These are phyloP conservation scores for Nakazawaea ishiwadae DNA, from an alignment of 805 yeast genomes.

Conservation along the genomic window DNA sequence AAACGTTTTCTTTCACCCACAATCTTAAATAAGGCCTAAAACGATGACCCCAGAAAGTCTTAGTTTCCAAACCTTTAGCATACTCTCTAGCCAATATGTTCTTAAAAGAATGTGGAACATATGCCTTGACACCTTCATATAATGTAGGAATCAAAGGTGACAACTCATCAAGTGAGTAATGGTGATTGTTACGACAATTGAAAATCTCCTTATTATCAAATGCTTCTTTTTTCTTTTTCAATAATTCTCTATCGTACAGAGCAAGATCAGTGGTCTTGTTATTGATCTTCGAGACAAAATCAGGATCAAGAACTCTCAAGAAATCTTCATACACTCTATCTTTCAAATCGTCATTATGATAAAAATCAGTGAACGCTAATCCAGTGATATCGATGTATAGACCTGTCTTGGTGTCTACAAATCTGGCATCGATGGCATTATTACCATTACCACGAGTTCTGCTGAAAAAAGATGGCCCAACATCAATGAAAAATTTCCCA, in stretches of 20 bases:
- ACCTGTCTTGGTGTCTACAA: constrained; percentile 62
- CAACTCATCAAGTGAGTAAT: constrained; percentile 37
- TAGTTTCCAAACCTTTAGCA: constrained; percentile 27
- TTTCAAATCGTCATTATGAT: constrained; percentile 17
- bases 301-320: constrained; percentile 16
- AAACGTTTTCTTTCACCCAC: constrained; percentile 41
- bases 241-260: constrained; percentile 16
- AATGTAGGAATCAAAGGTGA: constrained; percentile 44
- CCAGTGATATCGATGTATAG: constrained; percentile 66
- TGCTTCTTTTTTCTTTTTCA: constrained; percentile 17
- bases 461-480: constrained; percentile 44
- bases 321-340: constrained; percentile 9
- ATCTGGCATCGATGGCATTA: constrained; percentile 62
- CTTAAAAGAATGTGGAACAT: constrained; percentile 43
- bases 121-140: constrained; percentile 52
- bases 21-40: constrained; percentile 48
- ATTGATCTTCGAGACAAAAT: constrained; percentile 13
- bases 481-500: constrained; percentile 49
- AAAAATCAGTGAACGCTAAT: constrained; percentile 35
- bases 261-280: constrained; percentile 15
- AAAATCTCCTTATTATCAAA: constrained; percentile 25
- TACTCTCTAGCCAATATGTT: constrained; percentile 47
- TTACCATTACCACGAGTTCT: constrained; percentile 46
- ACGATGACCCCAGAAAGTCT: constrained; percentile 34
- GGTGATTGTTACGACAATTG: constrained; percentile 55